These are phyloP conservation scores for Metarhizium guizhouense DNA, from an alignment of 2,329 filamentous ascomycete species.

Conservation along the genomic window DNA sequence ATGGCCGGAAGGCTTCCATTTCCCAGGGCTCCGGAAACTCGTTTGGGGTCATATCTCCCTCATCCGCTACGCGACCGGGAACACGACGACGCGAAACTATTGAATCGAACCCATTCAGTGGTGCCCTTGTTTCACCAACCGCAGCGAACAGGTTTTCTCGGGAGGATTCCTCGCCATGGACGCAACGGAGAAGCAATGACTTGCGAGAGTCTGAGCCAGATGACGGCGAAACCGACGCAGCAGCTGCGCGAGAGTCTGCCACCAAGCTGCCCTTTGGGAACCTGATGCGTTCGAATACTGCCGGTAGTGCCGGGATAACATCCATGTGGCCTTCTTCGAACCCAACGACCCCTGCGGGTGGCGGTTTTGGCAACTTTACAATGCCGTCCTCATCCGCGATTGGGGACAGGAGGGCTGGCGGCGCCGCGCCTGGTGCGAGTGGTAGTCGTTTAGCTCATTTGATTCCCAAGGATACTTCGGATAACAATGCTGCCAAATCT, in stretches of 20 bases:
- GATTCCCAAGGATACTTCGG: constrained; percentile 67
- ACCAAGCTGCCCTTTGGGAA: constrained; percentile 32
- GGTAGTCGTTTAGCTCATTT: constrained; percentile 83
- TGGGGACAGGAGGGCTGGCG: constrained; percentile 67
- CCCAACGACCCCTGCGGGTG: constrained; percentile 55
- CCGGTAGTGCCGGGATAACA: constrained; percentile 36
- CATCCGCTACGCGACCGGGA: constrained; percentile 59
- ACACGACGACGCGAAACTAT: constrained; percentile 74
- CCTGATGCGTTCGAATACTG: constrained; percentile 46
- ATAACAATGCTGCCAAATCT: constrained; percentile 47
- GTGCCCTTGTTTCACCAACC: constrained; percentile 52
- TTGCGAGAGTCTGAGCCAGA: constrained; percentile 46
- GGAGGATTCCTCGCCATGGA: constrained; percentile 53
- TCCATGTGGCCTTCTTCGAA: constrained; percentile 37
- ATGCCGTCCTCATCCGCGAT: constrained; percentile 47
- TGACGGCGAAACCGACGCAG: constrained; percentile 31
- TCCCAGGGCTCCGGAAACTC: constrained; percentile 58
- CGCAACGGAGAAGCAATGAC: constrained; percentile 44
- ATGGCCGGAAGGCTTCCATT: constrained; percentile 73
- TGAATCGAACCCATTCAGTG: constrained; percentile 56
- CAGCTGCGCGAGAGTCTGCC: constrained; percentile 20
- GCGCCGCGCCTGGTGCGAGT: constrained; percentile 56
- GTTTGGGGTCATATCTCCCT: constrained; percentile 67
- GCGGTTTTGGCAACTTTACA: constrained; percentile 87
- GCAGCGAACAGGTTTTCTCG: constrained; percentile 48